A percentile compares a stretch with the other conserved stretches of the same genome.
Conservation (phyloP, 768 basidiomycete genomes). For the Suillus hirtellus region DNA sequence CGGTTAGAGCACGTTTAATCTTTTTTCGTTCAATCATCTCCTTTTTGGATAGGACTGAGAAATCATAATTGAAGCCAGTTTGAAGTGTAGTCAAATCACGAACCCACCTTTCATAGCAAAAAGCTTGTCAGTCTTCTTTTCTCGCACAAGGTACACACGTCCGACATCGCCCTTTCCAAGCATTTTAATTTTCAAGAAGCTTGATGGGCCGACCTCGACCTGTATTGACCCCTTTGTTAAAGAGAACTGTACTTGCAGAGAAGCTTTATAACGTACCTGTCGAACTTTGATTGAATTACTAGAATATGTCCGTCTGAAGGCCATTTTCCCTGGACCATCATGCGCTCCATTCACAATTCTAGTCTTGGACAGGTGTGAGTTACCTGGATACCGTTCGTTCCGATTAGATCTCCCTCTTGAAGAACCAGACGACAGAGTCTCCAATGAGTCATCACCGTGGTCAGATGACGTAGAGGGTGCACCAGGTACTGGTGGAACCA, state of each 20-base stretch:
- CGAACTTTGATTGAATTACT: slow-evolving; percentile 96
- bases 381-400: slow-evolving; percentile 36
- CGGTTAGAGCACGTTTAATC: slow-evolving; percentile 97
- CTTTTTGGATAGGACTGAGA: slow-evolving; percentile 91
- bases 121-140: slow-evolving; percentile 95
- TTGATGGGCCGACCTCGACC: slow-evolving; percentile 93
- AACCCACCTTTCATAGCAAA: slow-evolving; percentile 98
- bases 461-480: slow-evolving; percentile 51
- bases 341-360: slow-evolving; percentile 45
- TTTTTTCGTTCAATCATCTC: slow-evolving; percentile 99
- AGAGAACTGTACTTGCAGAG: slow-evolving; percentile 1
- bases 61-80: slow-evolving; percentile 27
- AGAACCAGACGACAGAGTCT: slow-evolving; percentile 77
- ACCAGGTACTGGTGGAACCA: slow-evolving; percentile 55
- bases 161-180: slow-evolving; percentile 99
- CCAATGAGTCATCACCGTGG: slow-evolving; percentile 68
- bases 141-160: slow-evolving; percentile 95
- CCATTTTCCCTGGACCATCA: slow-evolving; percentile 59
- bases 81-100: slow-evolving; percentile 8
- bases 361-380: slow-evolving; percentile 34
- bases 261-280: slow-evolving; percentile 52
- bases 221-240: slow-evolving; percentile 30
- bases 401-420: slow-evolving; percentile 56
- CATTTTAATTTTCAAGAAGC: slow-evolving; percentile 96
- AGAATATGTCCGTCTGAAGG: slow-evolving; percentile 94